Conservation (phyloP, 805 yeast genomes). For the Lipomyces spencermartinsiae region DNA sequence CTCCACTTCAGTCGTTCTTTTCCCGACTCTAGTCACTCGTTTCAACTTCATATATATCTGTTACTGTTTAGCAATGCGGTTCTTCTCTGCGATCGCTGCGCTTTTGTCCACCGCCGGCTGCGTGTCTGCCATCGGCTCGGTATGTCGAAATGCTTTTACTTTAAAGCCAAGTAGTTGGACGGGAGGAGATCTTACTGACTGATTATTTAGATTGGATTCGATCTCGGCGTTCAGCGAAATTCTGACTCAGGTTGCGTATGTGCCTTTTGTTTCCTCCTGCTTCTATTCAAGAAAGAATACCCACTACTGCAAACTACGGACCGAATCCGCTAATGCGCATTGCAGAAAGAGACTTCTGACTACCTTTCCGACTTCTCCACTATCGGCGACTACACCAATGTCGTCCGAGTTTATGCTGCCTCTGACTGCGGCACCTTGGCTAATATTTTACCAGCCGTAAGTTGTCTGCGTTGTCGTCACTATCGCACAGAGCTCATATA, state of each 20-base stretch:
- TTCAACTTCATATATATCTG: background rate
- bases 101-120: conserved; percentile 51
- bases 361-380: conserved; percentile 70
- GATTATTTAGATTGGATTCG: conserved; percentile 68
- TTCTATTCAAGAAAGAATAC: background rate
- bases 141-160: conserved; percentile 2
- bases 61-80: conserved; percentile 38
- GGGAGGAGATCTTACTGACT: conserved; percentile 31
- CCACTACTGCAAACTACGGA: background rate
- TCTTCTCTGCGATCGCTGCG: conserved; percentile 56
- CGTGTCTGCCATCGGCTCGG: conserved; percentile 63
- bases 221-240: conserved; percentile 82
- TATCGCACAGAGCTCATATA: background rate
- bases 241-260: conserved; percentile 36
- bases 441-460: conserved; percentile 82
- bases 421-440: conserved; percentile 93
- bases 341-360: conserved; percentile 55
- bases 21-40: background rate
- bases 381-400: conserved; percentile 63
- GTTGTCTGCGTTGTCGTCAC: background rate
- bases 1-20: background rate
- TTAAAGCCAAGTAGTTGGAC: background rate
- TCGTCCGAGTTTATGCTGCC: conserved; percentile 86
- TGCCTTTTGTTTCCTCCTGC: background rate
- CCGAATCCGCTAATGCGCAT: background rate